phyloP scores from a whole-genome alignment of 1,284 basidiomycete genomes.

The Stereum hirsutum region DNA sequence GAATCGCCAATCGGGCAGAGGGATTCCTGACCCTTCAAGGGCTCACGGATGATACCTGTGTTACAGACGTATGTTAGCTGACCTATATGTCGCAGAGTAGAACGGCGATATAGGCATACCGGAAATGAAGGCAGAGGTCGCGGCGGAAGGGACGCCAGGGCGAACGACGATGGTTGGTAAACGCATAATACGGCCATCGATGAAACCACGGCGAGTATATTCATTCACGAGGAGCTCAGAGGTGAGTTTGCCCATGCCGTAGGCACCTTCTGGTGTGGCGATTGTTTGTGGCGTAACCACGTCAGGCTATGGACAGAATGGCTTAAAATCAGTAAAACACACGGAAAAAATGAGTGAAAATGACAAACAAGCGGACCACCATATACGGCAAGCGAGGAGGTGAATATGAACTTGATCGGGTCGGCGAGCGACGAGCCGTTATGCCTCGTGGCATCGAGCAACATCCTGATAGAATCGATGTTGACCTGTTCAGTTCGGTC shows the following conservation, averaged over 20 bases:
- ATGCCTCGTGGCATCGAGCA: constrained; percentile 38
- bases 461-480: constrained; percentile 45
- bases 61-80: neutral
- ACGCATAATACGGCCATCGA: constrained; percentile 54
- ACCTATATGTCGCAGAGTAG: neutral
- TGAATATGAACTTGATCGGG: constrained; percentile 47
- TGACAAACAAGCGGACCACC: constrained; percentile 43
- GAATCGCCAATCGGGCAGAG: constrained; percentile 46
- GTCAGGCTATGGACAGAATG: constrained; percentile 27
- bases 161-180: constrained; percentile 56
- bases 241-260: constrained; percentile 49
- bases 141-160: constrained; percentile 45
- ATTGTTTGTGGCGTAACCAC: constrained; percentile 41
- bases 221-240: constrained; percentile 58
- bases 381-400: constrained; percentile 55
- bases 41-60: constrained; percentile 51
- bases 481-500: constrained; percentile 48
- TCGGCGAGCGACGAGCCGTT: constrained; percentile 22
- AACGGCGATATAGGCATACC: constrained; percentile 21
- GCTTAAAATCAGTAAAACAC: neutral
- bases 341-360: neutral
- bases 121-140: constrained; percentile 52
- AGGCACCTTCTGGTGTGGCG: constrained; percentile 46
- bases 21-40: constrained; percentile 40
- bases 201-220: constrained; percentile 50